Conservation (phyloP, 495 filamentous ascomycete species). For the Copromyces sp. region DNA sequence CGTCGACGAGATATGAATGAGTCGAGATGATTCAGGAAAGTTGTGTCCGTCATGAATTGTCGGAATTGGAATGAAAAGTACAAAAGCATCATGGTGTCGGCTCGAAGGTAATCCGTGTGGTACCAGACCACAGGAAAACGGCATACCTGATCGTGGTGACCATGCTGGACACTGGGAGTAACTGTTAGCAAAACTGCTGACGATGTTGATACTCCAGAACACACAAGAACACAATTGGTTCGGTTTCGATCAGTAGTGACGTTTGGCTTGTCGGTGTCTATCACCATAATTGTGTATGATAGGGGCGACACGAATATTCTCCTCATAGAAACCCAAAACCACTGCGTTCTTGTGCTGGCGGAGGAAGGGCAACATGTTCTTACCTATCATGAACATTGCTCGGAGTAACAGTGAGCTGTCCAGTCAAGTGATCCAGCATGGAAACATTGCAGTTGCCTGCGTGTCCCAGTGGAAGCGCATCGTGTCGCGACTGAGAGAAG, state of each 20-base stretch:
- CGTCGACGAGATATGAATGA: neutral
- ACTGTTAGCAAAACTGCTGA: slow-evolving; percentile 8
- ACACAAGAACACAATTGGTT: neutral
- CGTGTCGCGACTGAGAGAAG: neutral
- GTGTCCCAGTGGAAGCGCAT: neutral
- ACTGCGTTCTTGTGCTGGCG: neutral
- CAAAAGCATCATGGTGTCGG: slow-evolving; percentile 43
- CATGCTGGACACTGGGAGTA: slow-evolving; percentile 8
- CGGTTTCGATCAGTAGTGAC: slow-evolving; percentile 55
- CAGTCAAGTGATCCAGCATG: neutral
- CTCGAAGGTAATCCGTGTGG: neutral
- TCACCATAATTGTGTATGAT: slow-evolving; percentile 80
- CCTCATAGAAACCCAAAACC: slow-evolving; percentile 51
- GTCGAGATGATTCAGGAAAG: slow-evolving; percentile 37
- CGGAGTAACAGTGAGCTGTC: neutral
- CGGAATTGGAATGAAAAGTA: slow-evolving; percentile 57
- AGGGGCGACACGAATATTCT: slow-evolving; percentile 79
- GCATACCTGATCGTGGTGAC: neutral
- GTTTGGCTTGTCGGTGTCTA: slow-evolving; percentile 87
- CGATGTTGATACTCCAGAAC: neutral
- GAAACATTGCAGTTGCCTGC: neutral
- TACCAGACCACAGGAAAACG: neutral
- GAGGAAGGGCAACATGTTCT: slow-evolving; percentile 5
- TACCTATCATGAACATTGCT: slow-evolving; percentile 20
- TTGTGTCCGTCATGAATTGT: slow-evolving; percentile 33